Evolutionary conservation across 805 yeast genomes (phyloP), one percentile per base, ranked within the genome.

Genomic region (Wickerhamomyces canadensis): DNA sequence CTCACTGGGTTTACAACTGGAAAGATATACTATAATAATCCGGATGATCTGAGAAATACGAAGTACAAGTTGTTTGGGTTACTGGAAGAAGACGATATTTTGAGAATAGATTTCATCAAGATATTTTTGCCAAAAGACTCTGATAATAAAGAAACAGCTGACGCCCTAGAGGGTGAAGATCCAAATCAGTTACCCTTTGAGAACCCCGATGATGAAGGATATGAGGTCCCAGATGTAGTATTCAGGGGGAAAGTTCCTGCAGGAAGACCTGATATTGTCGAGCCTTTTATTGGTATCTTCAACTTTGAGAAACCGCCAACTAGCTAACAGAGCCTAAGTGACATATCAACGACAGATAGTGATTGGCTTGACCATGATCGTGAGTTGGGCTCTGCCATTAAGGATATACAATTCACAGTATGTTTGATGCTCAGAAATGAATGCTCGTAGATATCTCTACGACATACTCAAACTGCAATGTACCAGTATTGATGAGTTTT

Each of bases 251-350:
- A 60, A 35, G 72, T 73, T 36, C 78, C 79, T 1, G 73, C 69
- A 38, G 75, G 78, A 10, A 64, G 67, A 34, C 76, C 76, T 2
- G 76, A 72, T 37, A 60, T 57, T 16, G 64, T 71, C 19, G 76
- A 71, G 45, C 78, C 79, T 5, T 73, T 72, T 42, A 72, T 73
- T 30, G 79, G 79, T 2, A 72, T 73, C 11, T 71, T 73, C 43
- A 69, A 71, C 29, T 73, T 73, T 48, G 79, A 73, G 40, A 45
- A 37, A 17, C 45, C 52, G 3, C 42, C 50, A 27, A 31, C 33
- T 12, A 29, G 19, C 4, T 29, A 12, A 19, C 19, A n/a, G n/a
- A n/a, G n/a, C n/a, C n/a, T n/a, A n/a, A n/a, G n/a, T n/a, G n/a
- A n/a, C n/a, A n/a, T n/a, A n/a, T n/a, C n/a, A n/a, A n/a, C n/a